Conservation (phyloP, 805 yeast genomes). For the Wickerhamomyces kurtzmanii region DNA sequence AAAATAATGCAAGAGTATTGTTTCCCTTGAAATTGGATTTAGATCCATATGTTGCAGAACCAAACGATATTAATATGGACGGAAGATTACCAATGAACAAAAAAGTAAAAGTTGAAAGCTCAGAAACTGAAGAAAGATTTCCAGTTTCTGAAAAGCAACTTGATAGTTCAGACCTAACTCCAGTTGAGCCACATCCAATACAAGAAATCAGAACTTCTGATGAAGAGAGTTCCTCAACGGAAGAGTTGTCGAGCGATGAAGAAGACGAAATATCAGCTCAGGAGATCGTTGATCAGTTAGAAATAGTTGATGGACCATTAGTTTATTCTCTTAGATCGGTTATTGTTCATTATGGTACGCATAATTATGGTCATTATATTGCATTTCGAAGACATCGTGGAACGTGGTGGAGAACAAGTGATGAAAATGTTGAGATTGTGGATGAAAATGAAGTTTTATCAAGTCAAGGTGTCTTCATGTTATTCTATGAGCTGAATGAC, state of each 20-base stretch:
- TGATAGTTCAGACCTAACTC: too few species aligned
- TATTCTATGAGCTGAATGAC: constrained; percentile 66
- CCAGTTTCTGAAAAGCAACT: too few species aligned
- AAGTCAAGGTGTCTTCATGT: constrained; percentile 86
- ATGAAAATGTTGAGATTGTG: constrained; percentile 76
- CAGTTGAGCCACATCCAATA: too few species aligned
- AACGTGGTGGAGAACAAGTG: constrained; percentile 93
- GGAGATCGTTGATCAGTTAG: too few species aligned
- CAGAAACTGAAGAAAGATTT: constrained; percentile 5
- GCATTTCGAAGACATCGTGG: constrained; percentile 77
- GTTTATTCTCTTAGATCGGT: constrained; percentile 74
- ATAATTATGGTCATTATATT: constrained; percentile 95
- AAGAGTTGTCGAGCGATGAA: constrained; percentile 5
- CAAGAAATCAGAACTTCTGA: too few species aligned
- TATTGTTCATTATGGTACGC: constrained; percentile 90
- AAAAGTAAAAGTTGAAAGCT: constrained; percentile 18
- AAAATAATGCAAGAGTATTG: constrained; percentile 73
- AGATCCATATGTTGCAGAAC: constrained; percentile 59
- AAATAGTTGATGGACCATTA: constrained; percentile 28
- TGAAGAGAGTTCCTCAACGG: constrained; percentile 3
- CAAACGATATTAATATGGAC: constrained; percentile 64
- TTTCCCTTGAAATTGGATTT: constrained; percentile 67
- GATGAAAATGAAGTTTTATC: constrained; percentile 71
- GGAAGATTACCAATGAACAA: constrained; percentile 66
- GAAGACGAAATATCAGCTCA: constrained; percentile 7